phyloP scores from a whole-genome alignment of 2,329 filamentous ascomycete species.

The Talaromyces piceae region DNA sequence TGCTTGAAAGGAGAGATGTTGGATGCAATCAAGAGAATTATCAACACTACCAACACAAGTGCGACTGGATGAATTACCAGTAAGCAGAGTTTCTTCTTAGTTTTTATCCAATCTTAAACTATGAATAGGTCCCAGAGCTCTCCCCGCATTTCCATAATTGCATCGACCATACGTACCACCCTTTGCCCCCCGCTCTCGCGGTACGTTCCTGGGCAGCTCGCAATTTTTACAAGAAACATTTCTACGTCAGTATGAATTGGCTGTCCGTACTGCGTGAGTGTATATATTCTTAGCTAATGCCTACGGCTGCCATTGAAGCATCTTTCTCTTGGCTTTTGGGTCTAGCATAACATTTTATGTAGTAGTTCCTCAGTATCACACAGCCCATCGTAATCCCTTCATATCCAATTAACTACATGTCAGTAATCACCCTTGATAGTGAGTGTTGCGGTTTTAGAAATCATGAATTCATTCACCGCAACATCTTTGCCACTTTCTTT shows the following conservation, averaged over 20 bases:
- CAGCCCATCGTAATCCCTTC: no score
- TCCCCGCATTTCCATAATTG: background rate
- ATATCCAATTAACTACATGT: background rate
- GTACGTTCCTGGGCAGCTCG: background rate
- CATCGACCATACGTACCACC: background rate
- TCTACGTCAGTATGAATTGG: background rate
- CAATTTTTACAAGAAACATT: background rate
- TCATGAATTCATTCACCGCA: conserved; percentile 28
- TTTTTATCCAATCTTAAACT: no score
- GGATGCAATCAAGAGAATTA: background rate
- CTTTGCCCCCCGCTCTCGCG: background rate
- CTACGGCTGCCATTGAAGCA: no score
- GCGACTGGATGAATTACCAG: no score
- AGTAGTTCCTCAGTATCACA: no score
- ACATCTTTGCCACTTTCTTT: conserved; percentile 20
- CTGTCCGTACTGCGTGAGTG: no score
- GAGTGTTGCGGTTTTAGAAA: conserved; percentile 39
- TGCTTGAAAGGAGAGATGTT: background rate
- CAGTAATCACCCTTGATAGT: conserved; percentile 27
- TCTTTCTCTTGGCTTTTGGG: no score
- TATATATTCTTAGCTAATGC: no score
- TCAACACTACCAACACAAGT: background rate
- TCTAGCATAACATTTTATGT: no score
- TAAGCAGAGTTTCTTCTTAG: no score
- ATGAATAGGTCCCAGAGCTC: background rate